phyloP scores from a whole-genome alignment of 768 basidiomycete species.

The Clathrus columnatus region DNA sequence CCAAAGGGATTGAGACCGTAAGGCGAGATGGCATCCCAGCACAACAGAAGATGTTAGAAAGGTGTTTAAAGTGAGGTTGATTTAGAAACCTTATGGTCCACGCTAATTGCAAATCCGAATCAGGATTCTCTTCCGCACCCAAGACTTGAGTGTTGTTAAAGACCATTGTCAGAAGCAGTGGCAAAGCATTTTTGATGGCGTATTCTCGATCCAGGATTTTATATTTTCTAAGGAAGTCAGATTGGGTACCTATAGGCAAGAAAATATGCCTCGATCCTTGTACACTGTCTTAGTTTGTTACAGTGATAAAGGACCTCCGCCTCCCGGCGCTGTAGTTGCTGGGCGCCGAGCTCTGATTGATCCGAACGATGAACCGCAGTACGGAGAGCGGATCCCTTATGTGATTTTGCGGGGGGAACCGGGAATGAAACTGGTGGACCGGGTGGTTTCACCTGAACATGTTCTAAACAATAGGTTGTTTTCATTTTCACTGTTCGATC shows the following conservation, averaged over 20 bases:
- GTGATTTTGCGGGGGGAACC: constrained; percentile 65
- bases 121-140: constrained; percentile 84
- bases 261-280: neutral
- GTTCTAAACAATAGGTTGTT: constrained; percentile 52
- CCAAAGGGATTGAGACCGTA: constrained; percentile 97
- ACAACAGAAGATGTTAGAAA: constrained; percentile 88
- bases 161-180: constrained; percentile 79
- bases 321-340: constrained; percentile 87
- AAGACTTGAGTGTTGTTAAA: constrained; percentile 85
- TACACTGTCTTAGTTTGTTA: neutral
- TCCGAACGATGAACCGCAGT: constrained; percentile 77
- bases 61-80: constrained; percentile 63
- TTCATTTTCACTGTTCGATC: neutral
- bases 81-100: neutral
- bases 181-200: constrained; percentile 74
- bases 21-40: constrained; percentile 87
- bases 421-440: constrained; percentile 58
- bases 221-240: constrained; percentile 91
- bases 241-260: constrained; percentile 87
- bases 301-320: constrained; percentile 79
- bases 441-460: constrained; percentile 67
- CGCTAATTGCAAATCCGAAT: neutral
- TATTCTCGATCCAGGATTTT: constrained; percentile 83
- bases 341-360: constrained; percentile 66
- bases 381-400: constrained; percentile 90